Conservation (phyloP, 768 basidiomycete genomes). For the Lyophyllum atratum region DNA sequence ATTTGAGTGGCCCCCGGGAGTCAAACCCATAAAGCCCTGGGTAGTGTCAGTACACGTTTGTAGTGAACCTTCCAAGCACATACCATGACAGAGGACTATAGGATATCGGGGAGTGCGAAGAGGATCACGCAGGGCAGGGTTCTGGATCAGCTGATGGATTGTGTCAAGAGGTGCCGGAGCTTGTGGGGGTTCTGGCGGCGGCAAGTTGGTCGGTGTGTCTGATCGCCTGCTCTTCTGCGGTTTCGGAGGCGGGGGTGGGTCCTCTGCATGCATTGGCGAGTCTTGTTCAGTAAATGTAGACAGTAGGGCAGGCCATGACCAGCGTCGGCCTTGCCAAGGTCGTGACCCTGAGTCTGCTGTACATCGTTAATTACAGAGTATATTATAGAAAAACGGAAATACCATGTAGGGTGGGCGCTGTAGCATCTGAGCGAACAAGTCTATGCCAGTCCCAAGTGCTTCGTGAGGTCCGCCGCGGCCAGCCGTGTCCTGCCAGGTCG, state of each 20-base stretch:
- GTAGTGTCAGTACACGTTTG: constrained; percentile 6
- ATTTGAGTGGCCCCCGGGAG: constrained; percentile 78
- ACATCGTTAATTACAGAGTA: background rate
- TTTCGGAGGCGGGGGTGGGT: constrained; percentile 21
- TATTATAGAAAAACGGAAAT: background rate
- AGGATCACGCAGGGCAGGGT: constrained; percentile 80
- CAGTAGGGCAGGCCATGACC: constrained; percentile 29
- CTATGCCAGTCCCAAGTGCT: constrained; percentile 25
- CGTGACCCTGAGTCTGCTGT: constrained; percentile 3
- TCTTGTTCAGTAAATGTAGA: constrained; percentile 20
- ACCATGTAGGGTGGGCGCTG: constrained; percentile 6
- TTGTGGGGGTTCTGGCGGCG: constrained; percentile 22
- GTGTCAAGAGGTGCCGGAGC: constrained; percentile 37
- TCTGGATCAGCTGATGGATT: constrained; percentile 71
- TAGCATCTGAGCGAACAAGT: constrained; percentile 1
- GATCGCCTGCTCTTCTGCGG: constrained; percentile 11
- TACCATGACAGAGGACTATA: constrained; percentile 95
- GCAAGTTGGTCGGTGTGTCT: constrained; percentile 12
- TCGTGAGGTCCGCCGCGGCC: constrained; percentile 30
- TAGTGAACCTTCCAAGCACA: constrained; percentile 18
- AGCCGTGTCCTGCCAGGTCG: constrained; percentile 21
- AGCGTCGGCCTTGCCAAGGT: constrained; percentile 24
- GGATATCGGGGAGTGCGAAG: constrained; percentile 81
- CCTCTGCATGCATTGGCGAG: constrained; percentile 11
- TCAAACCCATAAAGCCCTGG: constrained; percentile 95